Conservation (phyloP, 257 asterid genomes). For the Buddleja alternifolia region DNA sequence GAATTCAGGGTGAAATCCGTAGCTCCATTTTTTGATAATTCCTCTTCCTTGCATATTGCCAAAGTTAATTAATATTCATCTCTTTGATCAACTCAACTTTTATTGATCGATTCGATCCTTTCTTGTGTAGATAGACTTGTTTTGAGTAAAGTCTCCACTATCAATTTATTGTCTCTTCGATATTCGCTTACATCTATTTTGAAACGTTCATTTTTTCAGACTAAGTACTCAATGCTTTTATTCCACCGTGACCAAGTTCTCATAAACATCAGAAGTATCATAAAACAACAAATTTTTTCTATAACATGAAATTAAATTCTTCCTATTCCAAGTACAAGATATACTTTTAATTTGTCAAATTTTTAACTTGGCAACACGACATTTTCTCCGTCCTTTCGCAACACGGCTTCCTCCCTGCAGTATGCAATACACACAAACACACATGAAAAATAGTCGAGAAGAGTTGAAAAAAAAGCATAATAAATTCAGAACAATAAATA, state of each 20-base stretch:
- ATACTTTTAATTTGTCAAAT: too few species aligned
- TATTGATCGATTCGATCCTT: too few species aligned
- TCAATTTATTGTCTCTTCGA: background rate
- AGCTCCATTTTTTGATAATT: conserved; percentile 24
- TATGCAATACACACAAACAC: too few species aligned
- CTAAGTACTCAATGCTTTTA: conserved; percentile 8
- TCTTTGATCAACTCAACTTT: background rate
- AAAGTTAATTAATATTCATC: conserved; percentile 12
- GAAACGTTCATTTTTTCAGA: conserved; percentile 6
- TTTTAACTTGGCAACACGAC: too few species aligned
- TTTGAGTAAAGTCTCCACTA: conserved; percentile 5
- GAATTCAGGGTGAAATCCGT: conserved; percentile 22
- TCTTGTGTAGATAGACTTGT: conserved; percentile 6
- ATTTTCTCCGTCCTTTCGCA: too few species aligned
- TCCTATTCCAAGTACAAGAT: too few species aligned
- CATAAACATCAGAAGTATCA: conserved; percentile 22
- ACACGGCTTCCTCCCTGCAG: too few species aligned
- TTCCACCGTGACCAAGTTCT: conserved; percentile 18
- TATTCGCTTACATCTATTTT: conserved; percentile 8
- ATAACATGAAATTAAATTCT: too few species aligned
- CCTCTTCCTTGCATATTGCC: background rate
- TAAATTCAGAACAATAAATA: too few species aligned
- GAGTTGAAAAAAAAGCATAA: too few species aligned
- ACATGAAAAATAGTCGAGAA: too few species aligned
- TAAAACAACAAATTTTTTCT: too few species aligned